Conservation (phyloP, 805 yeast genomes). For the Pichia eremophila region DNA sequence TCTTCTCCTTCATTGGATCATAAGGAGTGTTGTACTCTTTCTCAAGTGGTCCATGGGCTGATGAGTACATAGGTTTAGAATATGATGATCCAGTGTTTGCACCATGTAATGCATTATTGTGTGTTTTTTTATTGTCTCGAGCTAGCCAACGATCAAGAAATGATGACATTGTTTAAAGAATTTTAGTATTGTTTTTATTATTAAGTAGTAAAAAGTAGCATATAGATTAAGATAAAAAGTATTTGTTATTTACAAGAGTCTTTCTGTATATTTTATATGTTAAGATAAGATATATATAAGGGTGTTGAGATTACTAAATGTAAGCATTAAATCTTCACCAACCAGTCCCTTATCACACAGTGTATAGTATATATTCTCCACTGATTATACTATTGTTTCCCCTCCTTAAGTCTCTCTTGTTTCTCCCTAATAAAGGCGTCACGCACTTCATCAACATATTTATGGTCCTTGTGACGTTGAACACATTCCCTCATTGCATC, state of each 20-base stretch:
- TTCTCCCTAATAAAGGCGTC: constrained; percentile 56
- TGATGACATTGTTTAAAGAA: constrained; percentile 18
- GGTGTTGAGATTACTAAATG: too few relatives aligned
- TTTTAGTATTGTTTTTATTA: background rate
- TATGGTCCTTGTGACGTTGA: constrained; percentile 45
- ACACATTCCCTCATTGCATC: constrained; percentile 58
- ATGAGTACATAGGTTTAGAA: background rate
- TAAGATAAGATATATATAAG: too few relatives aligned
- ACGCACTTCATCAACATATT: constrained; percentile 60
- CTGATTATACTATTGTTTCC: too few relatives aligned
- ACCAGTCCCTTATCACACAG: background rate
- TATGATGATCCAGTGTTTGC: constrained; percentile 21
- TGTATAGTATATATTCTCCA: too few relatives aligned
- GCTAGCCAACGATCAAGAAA: constrained; percentile 29
- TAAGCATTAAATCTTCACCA: background rate
- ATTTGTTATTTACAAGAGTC: too few relatives aligned
- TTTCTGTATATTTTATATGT: background rate
- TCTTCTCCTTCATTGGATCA: background rate
- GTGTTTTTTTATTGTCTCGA: constrained; percentile 8
- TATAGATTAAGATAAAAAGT: too few relatives aligned
- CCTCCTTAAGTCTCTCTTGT: constrained; percentile 2
- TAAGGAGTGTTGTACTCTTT: constrained; percentile 10
- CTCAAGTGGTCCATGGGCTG: background rate
- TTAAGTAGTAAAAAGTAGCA: too few relatives aligned
- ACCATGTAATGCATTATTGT: constrained; percentile 12